These are phyloP conservation scores for Entonaema liquescens DNA, from an alignment of 495 filamentous ascomycete genomes.

Conservation along the genomic window DNA sequence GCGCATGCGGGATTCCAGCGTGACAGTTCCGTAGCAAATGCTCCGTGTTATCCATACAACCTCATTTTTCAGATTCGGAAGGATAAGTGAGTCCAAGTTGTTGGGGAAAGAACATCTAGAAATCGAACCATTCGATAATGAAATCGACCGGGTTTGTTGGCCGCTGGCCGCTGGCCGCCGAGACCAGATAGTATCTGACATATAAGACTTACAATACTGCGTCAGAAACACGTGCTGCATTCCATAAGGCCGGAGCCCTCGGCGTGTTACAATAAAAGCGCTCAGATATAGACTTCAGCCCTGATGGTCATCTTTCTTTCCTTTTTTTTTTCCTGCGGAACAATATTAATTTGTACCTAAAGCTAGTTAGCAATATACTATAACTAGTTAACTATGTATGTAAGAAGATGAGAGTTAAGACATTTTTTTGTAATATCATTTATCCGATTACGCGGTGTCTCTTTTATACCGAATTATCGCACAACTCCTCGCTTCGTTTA, in stretches of 20 bases:
- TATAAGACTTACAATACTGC: not conserved
- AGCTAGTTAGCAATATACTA: too few relatives aligned
- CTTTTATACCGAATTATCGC: not conserved
- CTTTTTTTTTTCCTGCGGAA: too few relatives aligned
- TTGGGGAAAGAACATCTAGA: slow-evolving; percentile 6
- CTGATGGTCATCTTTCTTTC: too few relatives aligned
- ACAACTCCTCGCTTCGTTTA: not conserved
- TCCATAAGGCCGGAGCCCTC: slow-evolving; percentile 32
- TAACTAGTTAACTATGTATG: too few relatives aligned
- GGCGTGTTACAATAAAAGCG: slow-evolving; percentile 10
- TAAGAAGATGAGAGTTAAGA: too few relatives aligned
- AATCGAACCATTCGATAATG: slow-evolving; percentile 27
- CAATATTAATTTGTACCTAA: too few relatives aligned
- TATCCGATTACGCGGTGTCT: not conserved
- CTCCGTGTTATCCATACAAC: slow-evolving; percentile 24
- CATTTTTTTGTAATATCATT: slow-evolving; percentile 2
- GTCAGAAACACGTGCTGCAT: slow-evolving; percentile 29
- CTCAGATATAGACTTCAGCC: not conserved
- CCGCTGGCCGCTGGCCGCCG: slow-evolving; percentile 30
- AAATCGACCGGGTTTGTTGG: slow-evolving; percentile 4
- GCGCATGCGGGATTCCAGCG: slow-evolving; percentile 27
- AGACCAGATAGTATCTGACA: slow-evolving; percentile 11
- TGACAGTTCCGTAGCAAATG: slow-evolving; percentile 30
- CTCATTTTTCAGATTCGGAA: not conserved
- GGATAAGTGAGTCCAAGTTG: not conserved